Base-by-base conservation (phyloP, 108 stramenopile genomes). In the Pseudonitzschia multistriata region DNA sequence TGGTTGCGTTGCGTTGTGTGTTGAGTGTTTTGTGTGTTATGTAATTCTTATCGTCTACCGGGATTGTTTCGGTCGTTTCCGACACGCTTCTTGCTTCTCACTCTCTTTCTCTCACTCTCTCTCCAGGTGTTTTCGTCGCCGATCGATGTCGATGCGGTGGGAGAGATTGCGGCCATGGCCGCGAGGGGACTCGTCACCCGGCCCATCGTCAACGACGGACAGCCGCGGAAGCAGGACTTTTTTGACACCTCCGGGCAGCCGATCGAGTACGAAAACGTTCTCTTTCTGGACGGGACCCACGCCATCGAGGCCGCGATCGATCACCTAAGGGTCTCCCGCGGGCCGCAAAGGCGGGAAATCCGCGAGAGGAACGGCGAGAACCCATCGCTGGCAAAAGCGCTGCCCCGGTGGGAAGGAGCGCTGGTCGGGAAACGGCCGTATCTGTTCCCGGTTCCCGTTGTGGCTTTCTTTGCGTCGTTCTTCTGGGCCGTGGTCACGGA, bases 371-470 rank as follows among this genome's bases (percentile, higher is more conserved):
- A n/a, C n/a, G n/a, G n/a, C n/a, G n/a, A n/a, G n/a, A n/a, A n/a
- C n/a, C n/a, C 54, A 30, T 25, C 36, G 13, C 5, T 14, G 3
- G 25, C 29, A 13, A 22, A 27, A 4, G 11, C 36, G 6, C 22
- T 22, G 21, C 22, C 48, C n/a, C 2, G 27, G 39, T 59, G 37
- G 37, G 69, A 70, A 34, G 69, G 69, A 45, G 69, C 59, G 8
- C 15, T 70, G 37, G 30, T 42, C 7, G 59, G 59, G 25, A 61
- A 61, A 56, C 34, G 25, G 7, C 56, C 69, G 10, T 66, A 66
- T 66, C 49, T 72, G 3, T 66, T 54, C 42, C 72, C 72, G 49
- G 6, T 72, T 1, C 72, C 72, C 22, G 72, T 72, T 5, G 59
- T 50, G 3, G 6, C 31, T 14, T 3, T 66, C 3, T 66, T 72